Evolutionary conservation across 2,329 filamentous ascomycete genomes (phyloP), one percentile per base, ranked within the genome.

Genomic region (Tolypocladium tundrense): DNA sequence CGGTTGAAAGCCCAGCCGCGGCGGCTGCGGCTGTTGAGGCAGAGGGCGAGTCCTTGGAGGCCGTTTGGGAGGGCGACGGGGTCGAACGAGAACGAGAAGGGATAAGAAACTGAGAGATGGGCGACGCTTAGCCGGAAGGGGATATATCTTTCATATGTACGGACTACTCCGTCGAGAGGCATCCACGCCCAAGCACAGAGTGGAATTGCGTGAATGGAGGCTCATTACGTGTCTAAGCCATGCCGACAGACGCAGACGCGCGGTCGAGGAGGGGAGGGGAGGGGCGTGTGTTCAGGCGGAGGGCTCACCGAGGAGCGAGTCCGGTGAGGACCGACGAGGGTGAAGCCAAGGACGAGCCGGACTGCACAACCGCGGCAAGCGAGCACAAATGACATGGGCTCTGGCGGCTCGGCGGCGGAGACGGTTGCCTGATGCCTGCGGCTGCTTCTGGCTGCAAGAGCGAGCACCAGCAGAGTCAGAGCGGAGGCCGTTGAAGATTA

Each of bases 101-200:
- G 51, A 27, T 8, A n/a, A 24, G 35, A 40, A 2, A 19, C 10
- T 31, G 7, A 24, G 16, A 35, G 48, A 52, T 40, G 42, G 31
- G 48, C 50, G 10, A 35, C 8, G 39, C 33, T 50, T 57, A 57
- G 50, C 56, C 56, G 11, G n/a, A 57, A 57, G 48, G 19, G 56
- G 56, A 53, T 45, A 24, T 52, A 57, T 53, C 40, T 57, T 57
- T 57, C 56, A n/a, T 14, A 37, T 14, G 35, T 37, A 33, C 31
- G 31, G 31, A 33, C 7, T 24, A n/a, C 48, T 24, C 51, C 51
- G 21, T 40, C 51, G 33, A 24, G 33, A 24, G 33, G 51, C 51
- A 35, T 53, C 51, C 9, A 13, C 19, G 16, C 19, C 19, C 14
- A 50, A 27, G 16, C 27, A 50, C 24, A 33, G 45, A 14, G 27